These are phyloP conservation scores for Camelina hispida DNA, from an alignment of 345 rosid species.

Conservation along the genomic window DNA sequence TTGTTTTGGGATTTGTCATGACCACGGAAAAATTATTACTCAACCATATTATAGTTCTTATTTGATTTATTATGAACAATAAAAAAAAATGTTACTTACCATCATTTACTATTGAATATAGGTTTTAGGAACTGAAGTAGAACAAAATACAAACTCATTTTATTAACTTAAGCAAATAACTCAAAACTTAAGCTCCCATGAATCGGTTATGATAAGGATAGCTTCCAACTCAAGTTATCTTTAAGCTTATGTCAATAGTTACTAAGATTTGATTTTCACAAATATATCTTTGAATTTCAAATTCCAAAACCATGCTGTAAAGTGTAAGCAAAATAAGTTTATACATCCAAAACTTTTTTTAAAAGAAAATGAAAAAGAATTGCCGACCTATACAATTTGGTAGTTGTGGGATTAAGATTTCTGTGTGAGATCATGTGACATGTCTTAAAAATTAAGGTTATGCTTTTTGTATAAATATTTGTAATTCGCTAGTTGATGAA, in stretches of 20 bases:
- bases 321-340: constrained; percentile 19
- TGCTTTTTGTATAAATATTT: background rate
- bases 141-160: too few relatives aligned
- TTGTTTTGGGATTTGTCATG: too few relatives aligned
- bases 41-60: background rate
- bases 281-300: background rate
- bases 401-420: constrained; percentile 36
- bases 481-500: constrained; percentile 40
- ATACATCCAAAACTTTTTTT: background rate
- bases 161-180: too few relatives aligned
- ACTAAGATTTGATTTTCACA: background rate
- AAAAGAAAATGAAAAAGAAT: background rate
- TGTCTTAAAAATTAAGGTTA: constrained; percentile 44
- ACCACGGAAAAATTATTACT: background rate
- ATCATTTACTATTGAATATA: too few relatives aligned
- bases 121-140: too few relatives aligned
- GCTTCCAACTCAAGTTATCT: too few relatives aligned
- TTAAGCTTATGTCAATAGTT: background rate
- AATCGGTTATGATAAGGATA: too few relatives aligned
- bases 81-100: too few relatives aligned
- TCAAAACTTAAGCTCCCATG: too few relatives aligned
- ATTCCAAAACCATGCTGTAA: background rate
- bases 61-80: too few relatives aligned
- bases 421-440: constrained; percentile 44
- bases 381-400: constrained; percentile 31